Base-by-base conservation (phyloP, 768 basidiomycete genomes). In the Sarcomyxa edulis region DNA sequence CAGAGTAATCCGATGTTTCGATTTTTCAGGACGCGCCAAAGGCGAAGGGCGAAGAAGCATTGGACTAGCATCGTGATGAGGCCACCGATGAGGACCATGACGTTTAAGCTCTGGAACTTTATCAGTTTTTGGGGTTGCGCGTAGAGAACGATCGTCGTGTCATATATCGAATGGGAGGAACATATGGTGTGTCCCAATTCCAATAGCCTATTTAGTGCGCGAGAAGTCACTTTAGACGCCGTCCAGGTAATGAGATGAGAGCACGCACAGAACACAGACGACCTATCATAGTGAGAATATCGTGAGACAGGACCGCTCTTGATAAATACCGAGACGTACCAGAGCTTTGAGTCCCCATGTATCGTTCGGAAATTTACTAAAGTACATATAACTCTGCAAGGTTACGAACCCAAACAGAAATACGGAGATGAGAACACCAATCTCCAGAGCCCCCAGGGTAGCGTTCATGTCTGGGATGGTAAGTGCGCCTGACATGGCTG, bases 41-140 rank as follows among this genome's bases (percentile, higher is more conserved):
- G 47, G 3, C 64, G 56, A 7, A 54, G 39, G 7, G 58, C 48
- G 36, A 63, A 63, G 51, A 62, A 66, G 5, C 49, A 55, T 43
- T 64, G 59, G 6, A 56, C 54, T n/a, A 52, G 44, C 9, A 55
- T 37, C 4, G 59, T 61, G 9, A 62, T 58, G 3, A 49, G 23
- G 3, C 52, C 56, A 21, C 59, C 60, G 15, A 61, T 42, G 6
- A 60, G 40, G 2, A 52, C 47, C 11, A 48, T 49, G 2, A 51
- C 35, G 16, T 48, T 43, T 25, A 55, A 38, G 26, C 51, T 45
- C 14, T 43, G 40, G 42, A 56, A 50, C 6, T 44, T 51, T 15
- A 44, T 46, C 7, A 55, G 32, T 8, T 48, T 43, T 29, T 56
- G 43, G 3, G 55, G 52, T 14, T 44, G 23, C 2, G 54, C 53